These are phyloP conservation scores for Lotus japonicus DNA, from an alignment of 306 rosid genomes.

Conservation along the genomic window DNA sequence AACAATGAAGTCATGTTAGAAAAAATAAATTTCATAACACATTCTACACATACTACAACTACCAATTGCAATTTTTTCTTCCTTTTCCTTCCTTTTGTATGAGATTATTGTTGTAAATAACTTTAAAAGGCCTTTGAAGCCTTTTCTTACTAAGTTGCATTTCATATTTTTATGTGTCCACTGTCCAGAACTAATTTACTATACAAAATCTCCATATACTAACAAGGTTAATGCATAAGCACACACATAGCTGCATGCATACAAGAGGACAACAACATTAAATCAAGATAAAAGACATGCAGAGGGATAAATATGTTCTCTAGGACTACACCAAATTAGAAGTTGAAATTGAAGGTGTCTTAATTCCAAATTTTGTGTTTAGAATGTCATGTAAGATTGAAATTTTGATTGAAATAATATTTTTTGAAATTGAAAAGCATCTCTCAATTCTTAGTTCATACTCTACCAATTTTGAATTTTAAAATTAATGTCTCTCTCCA, in stretches of 20 bases:
- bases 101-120: too few species aligned
- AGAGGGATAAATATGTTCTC: background rate
- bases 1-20: slow-evolving; percentile 18
- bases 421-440: too few species aligned
- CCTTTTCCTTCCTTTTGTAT: too few species aligned
- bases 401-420: too few species aligned
- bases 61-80: too few species aligned
- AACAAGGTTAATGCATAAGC: background rate
- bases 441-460: too few species aligned
- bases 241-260: background rate
- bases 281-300: background rate
- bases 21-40: background rate
- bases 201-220: background rate
- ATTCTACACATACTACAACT: too few species aligned
- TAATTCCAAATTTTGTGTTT: background rate
- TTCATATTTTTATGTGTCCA: background rate
- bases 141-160: background rate
- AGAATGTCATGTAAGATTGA: too few species aligned
- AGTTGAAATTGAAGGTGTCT: background rate
- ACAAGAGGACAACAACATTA: background rate
- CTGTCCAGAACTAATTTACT: background rate
- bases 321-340: background rate
- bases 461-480: too few species aligned
- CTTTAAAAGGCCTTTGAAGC: too few species aligned
- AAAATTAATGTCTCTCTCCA: too few species aligned